Percentiles rank a stretch among this genome's conserved stretches.
Conservation (phyloP, 306 rosid species). For the Inga laurina region DNA sequence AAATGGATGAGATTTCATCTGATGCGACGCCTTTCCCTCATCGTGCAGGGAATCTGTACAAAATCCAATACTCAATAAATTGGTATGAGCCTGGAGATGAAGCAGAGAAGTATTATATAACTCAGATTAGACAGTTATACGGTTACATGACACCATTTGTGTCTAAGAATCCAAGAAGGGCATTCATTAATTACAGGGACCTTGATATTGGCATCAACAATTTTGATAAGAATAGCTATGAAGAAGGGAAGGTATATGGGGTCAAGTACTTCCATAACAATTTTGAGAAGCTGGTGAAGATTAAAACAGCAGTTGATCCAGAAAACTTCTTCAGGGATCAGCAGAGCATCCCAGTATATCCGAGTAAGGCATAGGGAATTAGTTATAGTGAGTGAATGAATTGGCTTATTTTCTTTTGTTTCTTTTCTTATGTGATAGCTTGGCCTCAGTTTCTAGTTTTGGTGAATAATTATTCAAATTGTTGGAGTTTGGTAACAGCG, state of each 20-base stretch:
- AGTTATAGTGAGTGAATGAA: not conserved
- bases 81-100: conserved; percentile 50
- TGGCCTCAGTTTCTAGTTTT: not conserved
- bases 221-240: conserved; percentile 39
- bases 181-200: conserved; percentile 64
- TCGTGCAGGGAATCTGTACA: conserved; percentile 65
- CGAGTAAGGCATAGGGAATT: not conserved
- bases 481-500: not conserved
- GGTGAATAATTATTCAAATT: not conserved
- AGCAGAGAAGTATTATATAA: conserved; percentile 21
- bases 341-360: conserved; percentile 65
- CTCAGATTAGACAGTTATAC: conserved; percentile 43
- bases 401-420: not conserved
- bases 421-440: conserved; percentile 1
- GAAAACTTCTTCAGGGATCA: conserved; percentile 72
- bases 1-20: conserved; percentile 39
- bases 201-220: conserved; percentile 67
- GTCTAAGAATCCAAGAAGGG: conserved; percentile 57
- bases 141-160: conserved; percentile 76
- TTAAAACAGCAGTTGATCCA: conserved; percentile 68
- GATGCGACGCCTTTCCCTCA: conserved; percentile 76
- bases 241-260: conserved; percentile 66
- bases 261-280: conserved; percentile 57
- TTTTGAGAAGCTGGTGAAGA: conserved; percentile 60
- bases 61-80: conserved; percentile 64